Conservation (phyloP, 345 rosid species). For the Hibiscus tridactylites region DNA sequence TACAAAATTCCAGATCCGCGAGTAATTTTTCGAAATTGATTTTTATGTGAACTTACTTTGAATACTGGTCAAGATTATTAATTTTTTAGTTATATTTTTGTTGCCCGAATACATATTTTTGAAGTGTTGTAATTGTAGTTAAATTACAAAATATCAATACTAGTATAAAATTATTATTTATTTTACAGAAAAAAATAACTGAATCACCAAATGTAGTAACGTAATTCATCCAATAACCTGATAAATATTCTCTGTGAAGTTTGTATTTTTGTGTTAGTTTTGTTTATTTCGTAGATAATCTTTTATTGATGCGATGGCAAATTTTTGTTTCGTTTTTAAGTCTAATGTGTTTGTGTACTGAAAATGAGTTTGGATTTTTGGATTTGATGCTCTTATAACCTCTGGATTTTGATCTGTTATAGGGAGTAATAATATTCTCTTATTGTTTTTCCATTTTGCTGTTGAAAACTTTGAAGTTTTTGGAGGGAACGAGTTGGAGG, state of each 20-base stretch:
- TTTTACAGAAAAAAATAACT: not conserved
- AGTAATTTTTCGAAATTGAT: not conserved
- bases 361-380: not conserved
- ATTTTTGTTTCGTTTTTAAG: not conserved
- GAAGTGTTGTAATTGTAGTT: not conserved
- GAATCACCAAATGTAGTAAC: not conserved
- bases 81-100: not conserved
- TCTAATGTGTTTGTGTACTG: not conserved
- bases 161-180: not conserved
- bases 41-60: not conserved
- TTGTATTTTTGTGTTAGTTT: not conserved
- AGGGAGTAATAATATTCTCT: not conserved
- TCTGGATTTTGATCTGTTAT: not conserved
- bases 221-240: not conserved
- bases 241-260: not conserved
- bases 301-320: not conserved
- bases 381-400: not conserved
- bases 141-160: not conserved
- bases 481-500: no score
- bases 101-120: not conserved
- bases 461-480: not conserved
- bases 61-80: not conserved
- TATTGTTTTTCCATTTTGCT: slow-evolving; percentile 3
- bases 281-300: not conserved
- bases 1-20: not conserved